These are phyloP conservation scores for Xylaria sp. DNA, from an alignment of 495 filamentous ascomycete genomes.

Conservation along the genomic window DNA sequence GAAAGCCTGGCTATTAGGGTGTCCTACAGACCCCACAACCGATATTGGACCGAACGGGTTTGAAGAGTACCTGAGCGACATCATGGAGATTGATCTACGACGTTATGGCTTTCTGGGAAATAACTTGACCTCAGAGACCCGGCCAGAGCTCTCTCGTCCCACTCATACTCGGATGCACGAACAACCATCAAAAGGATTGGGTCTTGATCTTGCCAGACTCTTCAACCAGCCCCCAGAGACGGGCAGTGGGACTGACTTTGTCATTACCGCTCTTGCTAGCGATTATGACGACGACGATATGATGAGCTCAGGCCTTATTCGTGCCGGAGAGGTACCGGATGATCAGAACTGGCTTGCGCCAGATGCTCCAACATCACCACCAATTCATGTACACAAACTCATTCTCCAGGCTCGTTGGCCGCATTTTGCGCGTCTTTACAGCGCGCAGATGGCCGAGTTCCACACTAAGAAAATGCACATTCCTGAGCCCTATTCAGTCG, in stretches of 20 bases:
- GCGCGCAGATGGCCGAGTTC: constrained; percentile 94
- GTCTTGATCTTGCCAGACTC: constrained; percentile 79
- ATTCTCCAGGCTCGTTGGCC: constrained; percentile 96
- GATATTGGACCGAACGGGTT: constrained; percentile 62
- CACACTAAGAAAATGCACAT: constrained; percentile 97
- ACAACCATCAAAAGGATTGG: constrained; percentile 70
- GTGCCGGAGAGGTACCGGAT: constrained; percentile 46
- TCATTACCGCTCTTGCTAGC: constrained; percentile 78
- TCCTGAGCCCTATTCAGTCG: constrained; percentile 92
- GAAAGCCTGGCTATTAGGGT: constrained; percentile 95
- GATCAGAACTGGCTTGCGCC: constrained; percentile 67
- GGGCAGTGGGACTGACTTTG: constrained; percentile 83
- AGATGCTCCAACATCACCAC: constrained; percentile 72
- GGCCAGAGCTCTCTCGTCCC: constrained; percentile 62
- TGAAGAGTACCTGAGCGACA: constrained; percentile 92
- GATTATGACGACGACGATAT: constrained; percentile 69
- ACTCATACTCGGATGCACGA: constrained; percentile 49
- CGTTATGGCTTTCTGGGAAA: constrained; percentile 88
- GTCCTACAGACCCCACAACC: constrained; percentile 69
- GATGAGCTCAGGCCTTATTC: constrained; percentile 54
- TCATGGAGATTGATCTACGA: constrained; percentile 86
- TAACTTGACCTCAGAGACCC: constrained; percentile 66
- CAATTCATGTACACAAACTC: constrained; percentile 91
- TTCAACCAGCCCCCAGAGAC: constrained; percentile 82
- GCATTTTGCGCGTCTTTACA: constrained; percentile 89